These are phyloP conservation scores for Lepidium africanum DNA, from an alignment of 345 rosid genomes.

Conservation along the genomic window DNA sequence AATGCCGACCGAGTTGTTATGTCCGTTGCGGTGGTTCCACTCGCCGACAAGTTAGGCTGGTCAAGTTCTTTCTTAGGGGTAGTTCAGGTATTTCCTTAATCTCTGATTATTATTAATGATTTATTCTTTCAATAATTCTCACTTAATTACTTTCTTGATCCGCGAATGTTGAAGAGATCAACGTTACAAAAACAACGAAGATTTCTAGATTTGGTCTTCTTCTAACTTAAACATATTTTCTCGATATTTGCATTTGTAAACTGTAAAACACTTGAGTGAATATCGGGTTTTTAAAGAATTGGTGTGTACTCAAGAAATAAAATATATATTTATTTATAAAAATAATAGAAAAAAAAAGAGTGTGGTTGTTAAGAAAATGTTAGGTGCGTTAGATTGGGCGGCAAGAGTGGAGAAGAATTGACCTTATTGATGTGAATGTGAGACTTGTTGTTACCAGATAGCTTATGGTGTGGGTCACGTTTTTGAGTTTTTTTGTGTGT, in stretches of 20 bases:
- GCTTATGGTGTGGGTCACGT: conserved; percentile 4
- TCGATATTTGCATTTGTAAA: background rate
- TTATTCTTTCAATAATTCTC: background rate
- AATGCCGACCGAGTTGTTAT: conserved; percentile 91
- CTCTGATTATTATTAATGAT: background rate
- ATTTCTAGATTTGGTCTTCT: background rate
- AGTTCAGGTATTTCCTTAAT: conserved; percentile 60
- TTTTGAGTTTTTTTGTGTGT: background rate
- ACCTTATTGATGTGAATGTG: background rate
- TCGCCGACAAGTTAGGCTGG: conserved; percentile 80
- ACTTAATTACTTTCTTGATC: conserved; percentile 10
- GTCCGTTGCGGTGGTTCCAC: conserved; percentile 93
- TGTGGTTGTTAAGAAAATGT: conserved; percentile 16
- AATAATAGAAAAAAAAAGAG: background rate
- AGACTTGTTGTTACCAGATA: background rate
- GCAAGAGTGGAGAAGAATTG: conserved; percentile 2
- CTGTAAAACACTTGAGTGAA: background rate
- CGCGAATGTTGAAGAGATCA: conserved; percentile 7
- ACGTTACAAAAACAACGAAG: background rate
- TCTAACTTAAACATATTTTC: background rate
- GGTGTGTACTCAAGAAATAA: background rate
- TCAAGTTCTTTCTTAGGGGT: conserved; percentile 83
- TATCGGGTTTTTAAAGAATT: background rate
- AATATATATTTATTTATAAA: background rate
- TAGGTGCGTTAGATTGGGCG: conserved; percentile 9